Base-by-base conservation (phyloP, 2,329 filamentous ascomycete species). In the Fusarium nisikadoi region DNA sequence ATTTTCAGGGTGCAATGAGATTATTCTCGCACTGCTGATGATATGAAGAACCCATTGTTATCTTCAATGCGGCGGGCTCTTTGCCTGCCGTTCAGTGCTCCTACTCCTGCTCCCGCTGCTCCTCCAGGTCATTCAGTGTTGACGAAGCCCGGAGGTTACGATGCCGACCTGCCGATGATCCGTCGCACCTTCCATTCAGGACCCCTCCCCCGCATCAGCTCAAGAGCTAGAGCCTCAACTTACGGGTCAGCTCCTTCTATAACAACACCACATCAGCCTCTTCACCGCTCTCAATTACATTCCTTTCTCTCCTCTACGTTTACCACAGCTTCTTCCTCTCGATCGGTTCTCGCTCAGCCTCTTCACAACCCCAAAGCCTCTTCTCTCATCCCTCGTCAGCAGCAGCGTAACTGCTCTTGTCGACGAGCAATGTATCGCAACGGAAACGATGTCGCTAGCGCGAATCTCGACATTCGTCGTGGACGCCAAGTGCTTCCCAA, bases 401-500 rank as follows among this genome's bases (percentile, higher is more conserved):
- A 76, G 67, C 70, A 74, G 57, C 75, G 75, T 52, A 62, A 76
- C 68, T 77, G 75, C 71, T 77, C 75, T 46, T 77, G 77, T 73
- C 73, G 75, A 43, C 75, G 75, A 75, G 75, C 75, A 65, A 77
- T 77, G 75, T 71, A 74, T 76, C 74, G 75, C 58, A 77, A 77
- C 68, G 75, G 66, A 53, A 60, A 63, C 53, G 75, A 77, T 46
- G 49, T 68, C 53, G 62, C 68, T 64, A 75, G 73, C 29, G 68
- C 71, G 27, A 76, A 70, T 62, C 76, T 72, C 58, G 75, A 78
- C 65, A 52, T 77, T 19, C 65, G 55, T 59, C 83, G 78, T 23
- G 77, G 73, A 42, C 91, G 95, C 77, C 93, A 97, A 85, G 92
- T 98, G 73, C 88, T 98, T 76, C 96, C 95, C 57, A 91, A 91